Base-by-base conservation (phyloP, 2,329 filamentous ascomycete genomes). In the Ophiostoma novo-ulmi region DNA sequence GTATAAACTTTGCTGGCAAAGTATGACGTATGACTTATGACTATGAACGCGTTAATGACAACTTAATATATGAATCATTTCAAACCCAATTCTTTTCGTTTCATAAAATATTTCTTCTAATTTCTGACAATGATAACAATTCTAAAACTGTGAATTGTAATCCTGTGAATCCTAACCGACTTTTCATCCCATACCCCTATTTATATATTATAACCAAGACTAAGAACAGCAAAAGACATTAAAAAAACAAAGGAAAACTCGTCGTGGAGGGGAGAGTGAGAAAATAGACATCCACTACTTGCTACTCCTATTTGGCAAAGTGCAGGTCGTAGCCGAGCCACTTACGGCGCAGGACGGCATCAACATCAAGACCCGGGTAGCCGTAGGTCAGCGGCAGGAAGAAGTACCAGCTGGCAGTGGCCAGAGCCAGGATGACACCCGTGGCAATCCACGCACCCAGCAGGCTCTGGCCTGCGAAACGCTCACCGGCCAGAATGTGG, bases 321-420 rank as follows among this genome's bases (percentile, higher is more conserved):
- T 99, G 95, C 78, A 99, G 85, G 80, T 99, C 95, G 79, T 98
- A 99, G 74, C 92, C 91, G 75, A 99, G 85, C 94, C 94, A 98
- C 85, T 97, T 97, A 80, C 95, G 89, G 73, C 89, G 86, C 73
- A 91, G 81, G 39, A 99, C 91, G 78, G 93, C 85, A 14, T 89
- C 87, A 22, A 97, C 90, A 70, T 85, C 87, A 77, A 99, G 85
- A 44, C 94, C 94, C 5, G 95, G 95, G 79, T 92, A 94, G 70
- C 95, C 95, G 79, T 99, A 99, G 1, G 95, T 99, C 77, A 99
- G 83, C 26, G 95, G 95, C 74, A 96, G 87, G 84, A 97, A 99
- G 86, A 92, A 98, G 80, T 90, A 91, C 88, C 95, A 98, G 77
- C 92, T 88, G 76, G 88, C 92, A 67, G 92, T 81, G 26, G 90